Base-by-base conservation (phyloP, 2,329 filamentous ascomycete species). In the Aspergillus spinulosporus region DNA sequence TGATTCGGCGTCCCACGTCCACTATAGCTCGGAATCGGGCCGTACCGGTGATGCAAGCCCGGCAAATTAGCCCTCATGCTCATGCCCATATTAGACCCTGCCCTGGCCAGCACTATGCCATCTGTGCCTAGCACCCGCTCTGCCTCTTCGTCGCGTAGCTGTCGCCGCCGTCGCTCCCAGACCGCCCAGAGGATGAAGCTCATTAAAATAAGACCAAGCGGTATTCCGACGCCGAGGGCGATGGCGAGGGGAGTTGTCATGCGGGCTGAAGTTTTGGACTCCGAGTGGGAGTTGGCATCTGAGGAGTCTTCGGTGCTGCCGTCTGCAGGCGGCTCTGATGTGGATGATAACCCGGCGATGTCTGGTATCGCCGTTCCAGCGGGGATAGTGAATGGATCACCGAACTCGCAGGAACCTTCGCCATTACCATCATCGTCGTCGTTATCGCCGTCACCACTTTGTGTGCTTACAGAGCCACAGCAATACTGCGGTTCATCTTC, bases 311-410 rank as follows among this genome's bases (percentile, higher is more conserved):
- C 46, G 14, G 21, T 5, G 21, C 47, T 34, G 9, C 15, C 8
- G 14, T 42, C 44, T 21, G 46, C 36, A 37, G 3, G 29, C 42
- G 26, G 26, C 37, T 4, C 7, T 9, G 4, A 7, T 37, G 7
- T 12, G 34, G 12, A 9, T 28, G 56, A 49, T 4, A 64, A 31
- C 1, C 46, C 61, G 2, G 63, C 63, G 5, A 59, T 49, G 7
- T 56, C 59, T 0, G 52, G 48, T 7, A 64, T 51, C 1, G 52
- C 63, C 2, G 57, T 56, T n/a, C 59, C 62, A 5, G 12, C 21
- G 7, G 55, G 50, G 0, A 62, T 56, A 6, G 32, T 34, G 21
- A 64, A 59, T 3, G 57, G 39, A n/a, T 56, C 48, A 1, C 58
- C 56, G 11, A 49, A 36, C 5, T 42, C 21, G 9, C 57, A 59